Percentiles rank a stretch among this genome's conserved stretches.
Evolutionary conservation across 352 stramenopile species (phyloP).

Genomic region (Blastocystis sp.): DNA sequence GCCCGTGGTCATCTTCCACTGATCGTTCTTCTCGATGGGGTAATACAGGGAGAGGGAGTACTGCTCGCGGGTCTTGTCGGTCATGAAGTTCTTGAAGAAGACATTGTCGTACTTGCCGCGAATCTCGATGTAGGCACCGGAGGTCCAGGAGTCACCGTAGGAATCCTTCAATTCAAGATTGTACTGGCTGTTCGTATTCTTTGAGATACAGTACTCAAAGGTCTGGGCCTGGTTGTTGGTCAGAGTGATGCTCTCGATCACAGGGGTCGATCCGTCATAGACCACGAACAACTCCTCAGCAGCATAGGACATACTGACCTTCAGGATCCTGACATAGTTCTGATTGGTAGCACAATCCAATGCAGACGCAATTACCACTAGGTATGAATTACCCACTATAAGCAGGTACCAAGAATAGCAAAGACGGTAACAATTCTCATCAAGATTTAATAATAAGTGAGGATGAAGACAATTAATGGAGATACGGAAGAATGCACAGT

Average conservation of each 20-base stretch:
- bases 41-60: constrained; percentile 13
- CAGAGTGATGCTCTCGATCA: not conserved
- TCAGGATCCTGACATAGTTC: constrained; percentile 12
- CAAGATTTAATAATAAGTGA: no score
- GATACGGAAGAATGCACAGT: no score
- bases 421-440: no score
- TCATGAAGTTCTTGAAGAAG: constrained; percentile 45
- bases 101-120: constrained; percentile 17
- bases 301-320: not conserved
- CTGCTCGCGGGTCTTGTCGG: not conserved
- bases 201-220: constrained; percentile 32
- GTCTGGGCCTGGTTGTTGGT: not conserved
- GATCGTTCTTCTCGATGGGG: not conserved
- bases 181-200: constrained; percentile 7
- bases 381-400: no score
- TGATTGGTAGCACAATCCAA: constrained; percentile 9
- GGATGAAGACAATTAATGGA: no score
- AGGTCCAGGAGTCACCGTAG: not conserved
- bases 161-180: constrained; percentile 18
- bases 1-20: not conserved
- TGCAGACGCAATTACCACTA: not conserved
- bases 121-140: constrained; percentile 30
- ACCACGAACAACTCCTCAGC: constrained; percentile 45
- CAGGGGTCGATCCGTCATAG: not conserved
- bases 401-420: no score